These are phyloP conservation scores for Raphidocelis subcapitata DNA, from an alignment of 139 green algal genomes.

Conservation along the genomic window DNA sequence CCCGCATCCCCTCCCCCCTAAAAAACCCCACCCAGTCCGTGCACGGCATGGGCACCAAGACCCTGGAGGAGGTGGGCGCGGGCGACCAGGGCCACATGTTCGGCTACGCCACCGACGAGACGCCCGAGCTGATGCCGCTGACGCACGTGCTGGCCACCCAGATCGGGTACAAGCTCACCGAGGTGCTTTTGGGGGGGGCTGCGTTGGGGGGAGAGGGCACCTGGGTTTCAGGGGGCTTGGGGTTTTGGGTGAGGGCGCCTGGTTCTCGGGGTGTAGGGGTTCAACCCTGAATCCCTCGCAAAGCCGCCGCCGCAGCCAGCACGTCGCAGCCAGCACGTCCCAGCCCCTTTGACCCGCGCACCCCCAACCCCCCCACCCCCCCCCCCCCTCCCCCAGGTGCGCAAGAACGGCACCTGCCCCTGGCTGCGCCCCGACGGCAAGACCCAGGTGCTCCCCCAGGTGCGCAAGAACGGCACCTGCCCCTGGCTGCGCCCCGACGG, in stretches of 20 bases:
- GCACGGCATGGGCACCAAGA: slow-evolving; percentile 99
- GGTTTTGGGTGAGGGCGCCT: too few relatives aligned
- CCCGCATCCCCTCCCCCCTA: too few relatives aligned
- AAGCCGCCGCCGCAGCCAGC: too few relatives aligned
- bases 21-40: too few relatives aligned
- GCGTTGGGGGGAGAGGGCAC: too few relatives aligned
- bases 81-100: slow-evolving; percentile 99
- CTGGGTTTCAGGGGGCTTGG: too few relatives aligned
- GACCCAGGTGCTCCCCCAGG: too few relatives aligned
- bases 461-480: slow-evolving; percentile 89
- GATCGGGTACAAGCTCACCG: slow-evolving; percentile 87
- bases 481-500: slow-evolving; percentile 96
- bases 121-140: slow-evolving; percentile 97
- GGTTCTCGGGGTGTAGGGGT: too few relatives aligned
- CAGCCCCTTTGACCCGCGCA: too few relatives aligned
- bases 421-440: slow-evolving; percentile 99
- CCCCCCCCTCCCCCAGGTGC: slow-evolving; percentile 87
- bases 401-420: slow-evolving; percentile 88
- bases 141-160: slow-evolving; percentile 97
- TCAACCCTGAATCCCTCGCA: too few relatives aligned
- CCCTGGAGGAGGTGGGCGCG: slow-evolving; percentile 96
- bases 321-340: too few relatives aligned
- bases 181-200: slow-evolving; percentile 49
- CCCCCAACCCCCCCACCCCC: too few relatives aligned
- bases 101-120: slow-evolving; percentile 99